phyloP scores from a whole-genome alignment of 228 moss, liverwort and hornwort species.

The Sphagnum fallax region DNA sequence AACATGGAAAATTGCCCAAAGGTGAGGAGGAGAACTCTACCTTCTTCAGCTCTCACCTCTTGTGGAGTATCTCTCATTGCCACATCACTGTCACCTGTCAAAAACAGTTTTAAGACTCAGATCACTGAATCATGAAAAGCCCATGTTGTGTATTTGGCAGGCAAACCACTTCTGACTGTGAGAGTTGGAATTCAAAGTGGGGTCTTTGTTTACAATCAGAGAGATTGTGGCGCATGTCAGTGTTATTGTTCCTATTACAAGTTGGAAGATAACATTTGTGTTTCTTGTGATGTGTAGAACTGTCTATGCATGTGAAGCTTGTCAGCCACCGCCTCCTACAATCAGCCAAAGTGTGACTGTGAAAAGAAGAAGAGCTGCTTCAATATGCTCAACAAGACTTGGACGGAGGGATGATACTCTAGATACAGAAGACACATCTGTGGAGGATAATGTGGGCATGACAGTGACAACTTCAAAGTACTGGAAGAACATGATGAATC shows the following conservation, averaged over 20 bases:
- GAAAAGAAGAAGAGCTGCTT: slow-evolving; percentile 12
- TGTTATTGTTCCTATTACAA: no score
- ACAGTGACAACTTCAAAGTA: slow-evolving; percentile 5
- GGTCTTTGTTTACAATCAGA: no score
- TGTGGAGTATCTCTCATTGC: background rate
- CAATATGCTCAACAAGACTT: slow-evolving; percentile 8
- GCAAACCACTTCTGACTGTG: background rate
- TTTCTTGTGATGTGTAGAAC: slow-evolving; percentile 39
- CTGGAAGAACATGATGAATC: background rate
- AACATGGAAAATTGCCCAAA: slow-evolving; percentile 62
- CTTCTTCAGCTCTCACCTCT: background rate
- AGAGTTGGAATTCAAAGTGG: background rate
- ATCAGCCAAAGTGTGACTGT: background rate
- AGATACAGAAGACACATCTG: slow-evolving; percentile 7
- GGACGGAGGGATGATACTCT: slow-evolving; percentile 4
- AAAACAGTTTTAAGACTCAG: background rate
- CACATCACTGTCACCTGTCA: background rate
- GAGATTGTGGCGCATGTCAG: no score
- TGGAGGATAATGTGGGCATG: slow-evolving; percentile 1
- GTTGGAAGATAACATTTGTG: background rate
- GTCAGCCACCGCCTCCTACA: slow-evolving; percentile 51
- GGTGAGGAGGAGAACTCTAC: slow-evolving; percentile 26
- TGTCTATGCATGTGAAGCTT: slow-evolving; percentile 84
- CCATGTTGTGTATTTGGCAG: no score
- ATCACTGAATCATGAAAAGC: background rate